These are phyloP conservation scores for Centrapalus pauciflorus DNA, from an alignment of 129 eudicot genomes.

Conservation along the genomic window DNA sequence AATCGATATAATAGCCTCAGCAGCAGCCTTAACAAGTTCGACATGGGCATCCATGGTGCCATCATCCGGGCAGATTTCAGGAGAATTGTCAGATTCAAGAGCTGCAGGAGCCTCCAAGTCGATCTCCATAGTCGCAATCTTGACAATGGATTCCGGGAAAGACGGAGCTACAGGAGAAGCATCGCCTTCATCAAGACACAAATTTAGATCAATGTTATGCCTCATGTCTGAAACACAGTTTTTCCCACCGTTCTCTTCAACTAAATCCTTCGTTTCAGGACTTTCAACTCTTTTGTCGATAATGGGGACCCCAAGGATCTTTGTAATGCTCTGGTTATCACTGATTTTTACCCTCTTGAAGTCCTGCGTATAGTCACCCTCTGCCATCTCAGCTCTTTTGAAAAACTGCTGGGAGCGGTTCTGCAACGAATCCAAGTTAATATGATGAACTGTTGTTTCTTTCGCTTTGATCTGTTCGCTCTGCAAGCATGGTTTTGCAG, in stretches of 20 bases:
- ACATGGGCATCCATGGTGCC: conserved; percentile 17
- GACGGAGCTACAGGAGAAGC: conserved; percentile 35
- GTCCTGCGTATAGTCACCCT: conserved; percentile 9
- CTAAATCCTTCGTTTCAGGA: conserved; percentile 16
- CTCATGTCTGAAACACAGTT: conserved; percentile 23
- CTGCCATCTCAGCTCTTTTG: conserved; percentile 29
- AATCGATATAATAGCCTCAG: conserved; percentile 58
- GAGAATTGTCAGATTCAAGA: conserved; percentile 32
- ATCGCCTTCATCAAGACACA: conserved; percentile 56
- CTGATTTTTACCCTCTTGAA: conserved; percentile 15
- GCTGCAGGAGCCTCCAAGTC: conserved; percentile 61
- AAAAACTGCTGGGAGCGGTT: conserved; percentile 56
- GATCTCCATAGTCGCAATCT: conserved; percentile 52
- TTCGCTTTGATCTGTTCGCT: conserved; percentile 24
- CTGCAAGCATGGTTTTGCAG: conserved; percentile 21
- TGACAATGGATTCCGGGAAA: conserved; percentile 45
- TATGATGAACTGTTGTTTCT: conserved; percentile 32
- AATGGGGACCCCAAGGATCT: conserved; percentile 40
- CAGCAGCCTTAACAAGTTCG: conserved; percentile 49
- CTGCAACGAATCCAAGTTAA: conserved; percentile 57
- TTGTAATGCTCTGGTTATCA: conserved; percentile 8
- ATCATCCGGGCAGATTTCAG: conserved; percentile 2
- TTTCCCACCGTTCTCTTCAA: conserved; percentile 12
- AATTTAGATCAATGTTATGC: conserved; percentile 62
- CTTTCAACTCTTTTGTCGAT: conserved; percentile 8